Evolutionary conservation across 208 protist genomes (phyloP).

Genomic region (Trichomonas vaginalis): DNA sequence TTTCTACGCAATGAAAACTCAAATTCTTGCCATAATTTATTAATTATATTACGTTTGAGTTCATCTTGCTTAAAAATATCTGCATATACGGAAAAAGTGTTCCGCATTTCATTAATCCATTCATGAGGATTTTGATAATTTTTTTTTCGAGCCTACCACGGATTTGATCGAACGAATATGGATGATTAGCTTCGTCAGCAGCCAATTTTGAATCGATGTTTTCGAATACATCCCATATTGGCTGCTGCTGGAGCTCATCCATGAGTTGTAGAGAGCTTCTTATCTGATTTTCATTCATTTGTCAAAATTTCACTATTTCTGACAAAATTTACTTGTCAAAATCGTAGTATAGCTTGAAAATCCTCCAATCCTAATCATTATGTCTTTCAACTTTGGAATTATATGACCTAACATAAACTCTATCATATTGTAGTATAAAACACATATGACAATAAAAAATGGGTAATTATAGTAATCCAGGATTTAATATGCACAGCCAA

Average conservation of each 20-base stretch:
- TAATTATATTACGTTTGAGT: not conserved
- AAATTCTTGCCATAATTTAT: not conserved
- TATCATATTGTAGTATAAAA: no score
- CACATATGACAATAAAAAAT: no score
- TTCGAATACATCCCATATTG: not conserved
- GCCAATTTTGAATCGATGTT: not conserved
- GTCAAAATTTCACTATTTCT: no score
- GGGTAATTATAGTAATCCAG: no score
- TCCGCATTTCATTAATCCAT: not conserved
- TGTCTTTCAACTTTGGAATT: no score
- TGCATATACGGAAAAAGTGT: not conserved
- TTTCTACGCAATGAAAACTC: not conserved
- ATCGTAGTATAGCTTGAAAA: no score
- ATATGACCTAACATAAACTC: no score
- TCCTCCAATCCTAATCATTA: no score
- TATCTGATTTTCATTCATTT: not conserved
- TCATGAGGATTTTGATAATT: not conserved
- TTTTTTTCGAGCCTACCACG: not conserved
- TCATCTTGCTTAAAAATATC: not conserved
- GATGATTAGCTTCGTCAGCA: not conserved
- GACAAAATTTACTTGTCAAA: no score
- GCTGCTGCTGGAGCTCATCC: not conserved
- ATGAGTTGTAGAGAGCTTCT: not conserved
- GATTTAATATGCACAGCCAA: no score
- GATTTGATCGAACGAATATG: not conserved